Evolutionary conservation across 768 basidiomycete genomes (phyloP), one percentile per base, ranked within the genome.

Genomic region (Hericium rajendrae): DNA sequence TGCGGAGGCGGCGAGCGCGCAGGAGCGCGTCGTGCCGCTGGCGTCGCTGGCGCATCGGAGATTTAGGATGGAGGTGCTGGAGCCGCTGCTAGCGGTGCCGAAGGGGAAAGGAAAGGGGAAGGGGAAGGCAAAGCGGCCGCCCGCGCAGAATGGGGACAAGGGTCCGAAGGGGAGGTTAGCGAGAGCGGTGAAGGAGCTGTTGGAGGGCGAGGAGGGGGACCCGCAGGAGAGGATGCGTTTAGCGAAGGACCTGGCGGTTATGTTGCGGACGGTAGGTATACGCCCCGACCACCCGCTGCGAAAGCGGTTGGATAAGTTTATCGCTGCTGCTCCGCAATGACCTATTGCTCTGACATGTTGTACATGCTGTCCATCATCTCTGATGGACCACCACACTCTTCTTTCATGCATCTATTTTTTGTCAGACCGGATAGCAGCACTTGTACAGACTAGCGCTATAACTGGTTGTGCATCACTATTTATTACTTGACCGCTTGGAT

Each of bases 21-120:
- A 70, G 22, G 85, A 88, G 63, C 83, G 87, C 51, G 72, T 88
- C 64, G 78, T 90, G 57, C 79, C 81, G 18, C 70, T 90, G 57
- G 65, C 75, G 38, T 78, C 86, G 53, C 74, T 88, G 49, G 88
- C 86, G 50, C 76, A 81, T 68, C 80, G 88, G 48, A 77, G 84
- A 46, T 89, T 90, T 66, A 78, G 88, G 65, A 80, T 76, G 43
- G 86, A 88, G 66, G 77, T 88, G 61, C 71, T 88, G 56, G 88
- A 88, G 61, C 84, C 84, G 20, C 67, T 89, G 37, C 72, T 89
- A 53, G 75, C 79, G 20, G 76, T 80, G 39, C 88, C 87, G n/a
- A 88, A 84, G 70, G 65, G 77, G 60, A 83, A 82, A 61, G 70
- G 67, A 46, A 75, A 69, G 61, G 70, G 69, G 54, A 80, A 76